Conservation (phyloP, 139 green algal species). For the Closterium sp. region DNA sequence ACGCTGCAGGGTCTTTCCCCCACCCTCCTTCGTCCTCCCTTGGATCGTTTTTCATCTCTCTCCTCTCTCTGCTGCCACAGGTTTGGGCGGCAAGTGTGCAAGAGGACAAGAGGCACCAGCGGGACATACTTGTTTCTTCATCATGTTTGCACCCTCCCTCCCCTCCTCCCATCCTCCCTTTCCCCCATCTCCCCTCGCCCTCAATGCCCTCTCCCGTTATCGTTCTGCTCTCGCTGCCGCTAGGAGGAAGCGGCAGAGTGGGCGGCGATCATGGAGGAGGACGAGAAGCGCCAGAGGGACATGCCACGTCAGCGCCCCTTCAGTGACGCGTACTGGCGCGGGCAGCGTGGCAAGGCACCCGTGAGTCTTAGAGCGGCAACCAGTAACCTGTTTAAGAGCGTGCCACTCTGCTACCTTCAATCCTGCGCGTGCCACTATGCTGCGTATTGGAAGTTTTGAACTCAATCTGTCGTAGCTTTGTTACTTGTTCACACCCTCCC, state of each 20-base stretch:
- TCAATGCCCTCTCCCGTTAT: too few relatives aligned
- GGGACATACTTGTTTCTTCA: background rate
- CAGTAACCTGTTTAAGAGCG: too few relatives aligned
- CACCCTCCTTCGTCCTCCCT: background rate
- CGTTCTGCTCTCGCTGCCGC: too few relatives aligned
- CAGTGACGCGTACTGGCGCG: background rate
- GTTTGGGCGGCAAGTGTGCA: background rate
- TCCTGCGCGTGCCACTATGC: too few relatives aligned
- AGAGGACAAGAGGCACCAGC: background rate
- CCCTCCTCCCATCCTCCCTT: too few relatives aligned
- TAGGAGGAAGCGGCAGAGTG: background rate
- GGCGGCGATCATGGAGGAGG: background rate
- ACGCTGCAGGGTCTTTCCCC: too few relatives aligned
- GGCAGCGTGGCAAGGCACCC: background rate
- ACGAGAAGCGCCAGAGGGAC: background rate
- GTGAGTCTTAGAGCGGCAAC: background rate
- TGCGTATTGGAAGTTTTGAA: too few relatives aligned
- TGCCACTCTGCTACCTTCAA: background rate
- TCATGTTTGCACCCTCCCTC: too few relatives aligned
- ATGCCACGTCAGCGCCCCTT: background rate
- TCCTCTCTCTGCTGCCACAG: background rate
- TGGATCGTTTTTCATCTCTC: background rate
- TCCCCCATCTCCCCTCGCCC: too few relatives aligned
- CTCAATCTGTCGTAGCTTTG: background rate
- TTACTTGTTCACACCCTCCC: background rate